Conservation (phyloP, 2,329 filamentous ascomycete genomes). For the Trichoderma sp. region DNA sequence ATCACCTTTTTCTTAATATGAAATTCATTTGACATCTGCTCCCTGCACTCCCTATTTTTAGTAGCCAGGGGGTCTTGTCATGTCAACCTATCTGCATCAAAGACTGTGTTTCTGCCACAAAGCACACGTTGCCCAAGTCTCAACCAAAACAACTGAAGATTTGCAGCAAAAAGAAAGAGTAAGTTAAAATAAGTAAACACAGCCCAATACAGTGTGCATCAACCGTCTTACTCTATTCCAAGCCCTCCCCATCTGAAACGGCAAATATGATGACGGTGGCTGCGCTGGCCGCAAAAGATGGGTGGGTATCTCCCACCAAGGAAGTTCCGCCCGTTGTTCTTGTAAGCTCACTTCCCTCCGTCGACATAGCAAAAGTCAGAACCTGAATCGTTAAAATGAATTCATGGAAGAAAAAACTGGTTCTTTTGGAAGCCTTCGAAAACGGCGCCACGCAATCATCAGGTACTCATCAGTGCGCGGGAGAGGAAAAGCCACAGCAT, state of each 20-base stretch:
- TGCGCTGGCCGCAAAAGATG: neutral
- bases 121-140: neutral
- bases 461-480: too few species aligned
- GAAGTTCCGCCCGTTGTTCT: neutral
- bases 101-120: neutral
- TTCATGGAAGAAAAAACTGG: neutral
- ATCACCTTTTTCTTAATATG: neutral
- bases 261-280: neutral
- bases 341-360: conserved; percentile 1
- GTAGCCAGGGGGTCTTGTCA: neutral
- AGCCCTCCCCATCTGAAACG: neutral
- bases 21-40: neutral
- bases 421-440: conserved; percentile 6
- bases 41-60: neutral
- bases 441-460: conserved; percentile 2
- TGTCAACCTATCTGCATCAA: neutral
- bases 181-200: neutral
- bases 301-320: neutral
- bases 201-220: neutral
- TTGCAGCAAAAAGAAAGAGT: neutral
- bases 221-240: neutral
- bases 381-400: neutral
- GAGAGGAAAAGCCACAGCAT: neutral
- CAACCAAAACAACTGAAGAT: neutral
- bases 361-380: neutral